phyloP scores from a whole-genome alignment of 116 monocot genomes.

The Papilionanthe hybrid region DNA sequence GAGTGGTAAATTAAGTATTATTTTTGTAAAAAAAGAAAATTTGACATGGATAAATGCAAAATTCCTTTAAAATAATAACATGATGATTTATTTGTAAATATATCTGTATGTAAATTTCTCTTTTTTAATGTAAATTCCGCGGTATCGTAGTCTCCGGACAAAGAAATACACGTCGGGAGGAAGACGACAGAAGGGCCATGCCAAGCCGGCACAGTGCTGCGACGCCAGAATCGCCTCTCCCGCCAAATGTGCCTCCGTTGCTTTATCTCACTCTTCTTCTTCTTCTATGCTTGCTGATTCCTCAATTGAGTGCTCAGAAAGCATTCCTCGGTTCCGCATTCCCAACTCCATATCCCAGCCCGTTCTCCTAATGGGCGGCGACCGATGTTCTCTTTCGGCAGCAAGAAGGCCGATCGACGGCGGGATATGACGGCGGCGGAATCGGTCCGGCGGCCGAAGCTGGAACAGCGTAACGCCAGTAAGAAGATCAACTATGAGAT shows the following conservation, averaged over 20 bases:
- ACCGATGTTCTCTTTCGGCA: constrained; percentile 18
- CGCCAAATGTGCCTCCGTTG: not conserved
- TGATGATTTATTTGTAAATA: too few relatives aligned
- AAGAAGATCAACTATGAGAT: constrained; percentile 71
- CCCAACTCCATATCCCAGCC: not conserved
- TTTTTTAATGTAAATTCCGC: too few relatives aligned
- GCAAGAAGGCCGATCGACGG: constrained; percentile 8
- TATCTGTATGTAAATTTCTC: too few relatives aligned
- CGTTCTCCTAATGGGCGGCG: not conserved
- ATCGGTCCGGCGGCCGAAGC: constrained; percentile 16
- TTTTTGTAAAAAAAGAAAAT: too few relatives aligned
- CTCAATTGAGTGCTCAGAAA: not conserved
- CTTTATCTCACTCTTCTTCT: not conserved
- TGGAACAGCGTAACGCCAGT: constrained; percentile 75
- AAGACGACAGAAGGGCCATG: not conserved
- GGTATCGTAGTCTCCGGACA: not conserved
- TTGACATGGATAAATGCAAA: too few relatives aligned
- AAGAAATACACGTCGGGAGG: not conserved
- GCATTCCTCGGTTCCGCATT: not conserved
- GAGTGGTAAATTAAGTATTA: too few relatives aligned
- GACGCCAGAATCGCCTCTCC: not conserved
- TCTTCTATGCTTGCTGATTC: not conserved
- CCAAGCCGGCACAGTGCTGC: not conserved
- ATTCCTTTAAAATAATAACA: too few relatives aligned
- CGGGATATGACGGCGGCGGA: not conserved